Percentiles rank a stretch among this genome's conserved stretches.
Evolutionary conservation across 1,139 yeast species (phyloP).

Genomic region (Pichia terricola): DNA sequence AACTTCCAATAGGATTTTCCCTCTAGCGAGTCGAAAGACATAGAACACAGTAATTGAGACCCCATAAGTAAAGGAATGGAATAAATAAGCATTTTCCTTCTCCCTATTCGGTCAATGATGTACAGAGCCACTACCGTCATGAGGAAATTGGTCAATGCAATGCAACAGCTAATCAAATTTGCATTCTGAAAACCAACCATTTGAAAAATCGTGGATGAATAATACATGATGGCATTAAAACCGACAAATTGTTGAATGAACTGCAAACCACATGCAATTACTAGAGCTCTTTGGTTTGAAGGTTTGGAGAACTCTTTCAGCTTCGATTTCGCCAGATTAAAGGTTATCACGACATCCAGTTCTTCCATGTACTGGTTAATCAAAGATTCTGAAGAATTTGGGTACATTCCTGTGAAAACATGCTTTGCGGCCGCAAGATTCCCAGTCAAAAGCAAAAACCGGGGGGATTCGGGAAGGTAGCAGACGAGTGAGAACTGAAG

Average conservation of each 20-base stretch:
- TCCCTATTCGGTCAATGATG: constrained; percentile 45
- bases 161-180: constrained; percentile 46
- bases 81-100: constrained; percentile 39
- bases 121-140: constrained; percentile 44
- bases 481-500: constrained; percentile 38
- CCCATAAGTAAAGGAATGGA: constrained; percentile 40
- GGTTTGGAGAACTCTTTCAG: constrained; percentile 27
- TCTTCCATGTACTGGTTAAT: constrained; percentile 38
- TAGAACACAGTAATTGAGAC: constrained; percentile 43
- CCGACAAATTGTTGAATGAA: constrained; percentile 55
- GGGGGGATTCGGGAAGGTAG: constrained; percentile 52
- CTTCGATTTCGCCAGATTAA: constrained; percentile 21
- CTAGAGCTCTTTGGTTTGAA: constrained; percentile 44
- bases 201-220: constrained; percentile 47
- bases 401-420: constrained; percentile 35
- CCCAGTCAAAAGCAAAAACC: constrained; percentile 41
- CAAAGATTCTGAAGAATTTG: constrained; percentile 25
- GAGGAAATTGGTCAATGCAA: constrained; percentile 50
- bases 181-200: constrained; percentile 46
- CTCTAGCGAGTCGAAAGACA: constrained; percentile 29
- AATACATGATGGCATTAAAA: constrained; percentile 52
- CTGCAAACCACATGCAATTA: constrained; percentile 51
- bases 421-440: constrained; percentile 32
- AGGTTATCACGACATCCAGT: constrained; percentile 28
- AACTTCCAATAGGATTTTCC: constrained; percentile 41